Conservation (phyloP, 2,329 filamentous ascomycete species). For the Samsoniella hepiali region DNA sequence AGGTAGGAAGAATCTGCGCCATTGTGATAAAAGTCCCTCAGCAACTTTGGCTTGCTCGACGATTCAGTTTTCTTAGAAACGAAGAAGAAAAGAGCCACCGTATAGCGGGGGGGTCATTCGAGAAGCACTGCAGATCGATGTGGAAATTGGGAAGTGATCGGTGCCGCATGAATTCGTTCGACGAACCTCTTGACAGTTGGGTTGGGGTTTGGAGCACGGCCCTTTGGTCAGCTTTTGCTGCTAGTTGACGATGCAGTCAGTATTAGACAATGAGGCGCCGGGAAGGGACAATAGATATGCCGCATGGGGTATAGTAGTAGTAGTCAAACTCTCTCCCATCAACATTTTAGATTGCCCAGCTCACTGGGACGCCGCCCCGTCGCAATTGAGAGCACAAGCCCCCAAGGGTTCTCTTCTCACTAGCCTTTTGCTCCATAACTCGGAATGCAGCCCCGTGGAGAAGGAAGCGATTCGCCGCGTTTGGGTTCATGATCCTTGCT, state of each 20-base stretch:
- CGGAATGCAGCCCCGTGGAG: conserved; percentile 1
- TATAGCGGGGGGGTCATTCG: background rate
- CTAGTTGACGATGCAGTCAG: background rate
- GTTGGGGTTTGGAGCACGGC: background rate
- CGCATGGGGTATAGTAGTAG: background rate
- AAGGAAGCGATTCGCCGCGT: background rate
- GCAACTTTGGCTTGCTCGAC: background rate
- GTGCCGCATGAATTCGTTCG: background rate
- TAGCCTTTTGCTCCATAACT: background rate
- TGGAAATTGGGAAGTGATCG: background rate
- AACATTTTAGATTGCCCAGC: background rate
- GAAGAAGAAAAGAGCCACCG: background rate
- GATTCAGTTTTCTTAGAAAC: background rate
- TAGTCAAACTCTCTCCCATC: background rate
- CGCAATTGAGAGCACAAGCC: conserved; percentile 5
- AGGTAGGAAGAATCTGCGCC: background rate
- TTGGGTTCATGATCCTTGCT: background rate
- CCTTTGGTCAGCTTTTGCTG: background rate
- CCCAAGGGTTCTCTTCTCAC: background rate
- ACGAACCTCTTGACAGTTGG: background rate
- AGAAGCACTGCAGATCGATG: background rate
- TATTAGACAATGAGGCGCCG: background rate
- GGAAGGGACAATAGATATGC: background rate
- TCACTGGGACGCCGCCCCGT: background rate
- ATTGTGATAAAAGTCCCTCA: background rate